Evolutionary conservation across 2,329 filamentous ascomycete genomes (phyloP), one percentile per base, ranked within the genome.

Genomic region (Phaeosphaeria sp.): DNA sequence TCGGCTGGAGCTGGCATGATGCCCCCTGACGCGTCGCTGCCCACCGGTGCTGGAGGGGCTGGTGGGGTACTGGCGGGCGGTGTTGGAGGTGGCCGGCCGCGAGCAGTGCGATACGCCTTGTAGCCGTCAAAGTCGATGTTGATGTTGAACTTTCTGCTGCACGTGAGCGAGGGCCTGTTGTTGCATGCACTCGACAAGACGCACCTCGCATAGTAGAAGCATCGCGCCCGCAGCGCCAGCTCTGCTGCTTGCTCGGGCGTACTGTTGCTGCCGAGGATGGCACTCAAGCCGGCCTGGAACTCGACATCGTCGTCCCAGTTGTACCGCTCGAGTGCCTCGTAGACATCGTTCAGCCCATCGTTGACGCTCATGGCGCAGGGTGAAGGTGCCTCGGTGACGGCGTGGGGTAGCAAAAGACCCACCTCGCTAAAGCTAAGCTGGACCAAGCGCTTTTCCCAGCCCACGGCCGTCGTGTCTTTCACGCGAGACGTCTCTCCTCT

Each of bases 121-220:
- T 93, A 95, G 50, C 79, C 78, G 52, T 85, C 78, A 64, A 90
- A 91, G 72, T 91, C 85, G 60, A 94, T 84, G 18, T 82, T 70
- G 3, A 71, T 78, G 50, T 78, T 79, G 68, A 72, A 77, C 54
- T 80, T 80, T 46, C 79, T 77, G 66, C 6, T 63, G 62, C 33
- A 7, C 43, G 18, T 56, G 18, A 52, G 52, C 51, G 46, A 46
- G 33, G 33, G 39, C 18, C 21, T 20, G 21, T 30, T 13, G 5
- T 13, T 23, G 36, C 11, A 6, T 18, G 42, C 17, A 22, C 20
- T 0, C 21, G n/a, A 10, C 7, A 15, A 1, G 33, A 50, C 65
- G 17, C 68, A 81, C 80, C 79, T 79, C 7, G 82, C 78, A 72
- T 87, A 90, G 78, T 90, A 92, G 78, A 89, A 91, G 74, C 85